phyloP scores from a whole-genome alignment of 2,329 filamentous ascomycete genomes.

The Ploettnerulaceae sp. region DNA sequence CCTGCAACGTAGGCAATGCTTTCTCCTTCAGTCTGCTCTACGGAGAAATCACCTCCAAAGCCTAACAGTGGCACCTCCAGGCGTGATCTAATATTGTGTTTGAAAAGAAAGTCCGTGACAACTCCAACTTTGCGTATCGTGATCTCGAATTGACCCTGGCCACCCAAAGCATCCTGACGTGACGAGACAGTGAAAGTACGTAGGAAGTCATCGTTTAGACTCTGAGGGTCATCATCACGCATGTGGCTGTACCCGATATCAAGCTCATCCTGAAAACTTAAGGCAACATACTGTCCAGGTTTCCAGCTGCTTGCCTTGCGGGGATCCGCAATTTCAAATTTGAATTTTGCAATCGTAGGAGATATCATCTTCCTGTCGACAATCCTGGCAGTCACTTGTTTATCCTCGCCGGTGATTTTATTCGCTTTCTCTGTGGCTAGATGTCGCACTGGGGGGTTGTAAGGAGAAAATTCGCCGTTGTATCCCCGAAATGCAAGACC shows the following conservation, averaged over 20 bases:
- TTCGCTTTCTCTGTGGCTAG: conserved; percentile 52
- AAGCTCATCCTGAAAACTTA: conserved; percentile 67
- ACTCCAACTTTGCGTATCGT: conserved; percentile 65
- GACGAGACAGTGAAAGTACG: conserved; percentile 79
- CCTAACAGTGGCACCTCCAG: conserved; percentile 66
- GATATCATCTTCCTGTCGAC: conserved; percentile 55
- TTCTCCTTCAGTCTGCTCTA: conserved; percentile 34
- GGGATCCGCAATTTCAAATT: conserved; percentile 44
- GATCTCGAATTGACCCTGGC: conserved; percentile 53
- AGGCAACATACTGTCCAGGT: conserved; percentile 71
- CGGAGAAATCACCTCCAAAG: conserved; percentile 62
- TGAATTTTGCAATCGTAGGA: conserved; percentile 62
- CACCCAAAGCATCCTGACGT: conserved; percentile 21
- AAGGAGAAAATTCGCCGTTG: conserved; percentile 60
- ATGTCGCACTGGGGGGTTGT: conserved; percentile 69
- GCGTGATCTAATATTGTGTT: conserved; percentile 45
- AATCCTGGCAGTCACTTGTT: conserved; percentile 46
- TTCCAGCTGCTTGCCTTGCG: conserved; percentile 44
- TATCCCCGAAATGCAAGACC: conserved; percentile 65
- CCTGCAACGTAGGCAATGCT: conserved; percentile 62
- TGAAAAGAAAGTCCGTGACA: conserved; percentile 62
- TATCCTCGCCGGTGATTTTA: conserved; percentile 9
- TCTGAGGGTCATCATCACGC: conserved; percentile 72
- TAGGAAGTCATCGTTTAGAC: conserved; percentile 79
- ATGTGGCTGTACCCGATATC: conserved; percentile 76